Base-by-base conservation (phyloP, 2,329 filamentous ascomycete genomes). In the Cucurbitaria berberidis region DNA sequence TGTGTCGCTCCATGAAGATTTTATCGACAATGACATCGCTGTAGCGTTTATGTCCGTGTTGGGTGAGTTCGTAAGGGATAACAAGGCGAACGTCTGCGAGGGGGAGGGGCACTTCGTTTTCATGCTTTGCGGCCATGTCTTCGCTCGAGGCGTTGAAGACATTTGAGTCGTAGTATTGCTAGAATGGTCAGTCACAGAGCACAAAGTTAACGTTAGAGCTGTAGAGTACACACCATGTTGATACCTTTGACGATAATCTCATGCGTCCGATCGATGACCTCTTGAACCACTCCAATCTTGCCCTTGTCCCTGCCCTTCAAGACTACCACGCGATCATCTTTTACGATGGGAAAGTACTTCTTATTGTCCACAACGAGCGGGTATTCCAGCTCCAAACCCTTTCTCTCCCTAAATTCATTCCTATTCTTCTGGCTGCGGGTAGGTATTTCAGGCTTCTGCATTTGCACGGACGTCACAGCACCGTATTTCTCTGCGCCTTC, bases 291-390 rank as follows among this genome's bases (percentile, higher is more conserved):
- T 45, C 90, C 90, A 75, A 99, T 95, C 78, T 88, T 90, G 67
- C 92, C 92, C 78, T 87, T 89, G 68, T 95, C 89, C 30, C 82
- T 83, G 8, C 93, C 93, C 55, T 88, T 85, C 48, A 91, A 77
- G 53, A 98, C 78, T 47, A 93, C 90, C 27, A 97, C 92, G 54
- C 95, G 84, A 76, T 98, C 95, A 6, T 87, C 86, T 62, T 74
- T 72, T 61, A 72, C 67, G 24, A 81, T 73, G 15, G 69, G 69
- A 29, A 70, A 71, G 48, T 53, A 69, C 42, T 61, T 69, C 41
- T 70, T 60, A 41, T 66, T 60, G 29, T 70, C 62, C 10, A 71
- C 64, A 8, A 72, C 60, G 34, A 72, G 50, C 9, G 68, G 69
- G 29, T 65, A 69, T 18, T 66, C 59, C 45, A 53, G 45, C 5